Evolutionary conservation across 345 rosid genomes (phyloP).

Genomic region (Mangifera indica): DNA sequence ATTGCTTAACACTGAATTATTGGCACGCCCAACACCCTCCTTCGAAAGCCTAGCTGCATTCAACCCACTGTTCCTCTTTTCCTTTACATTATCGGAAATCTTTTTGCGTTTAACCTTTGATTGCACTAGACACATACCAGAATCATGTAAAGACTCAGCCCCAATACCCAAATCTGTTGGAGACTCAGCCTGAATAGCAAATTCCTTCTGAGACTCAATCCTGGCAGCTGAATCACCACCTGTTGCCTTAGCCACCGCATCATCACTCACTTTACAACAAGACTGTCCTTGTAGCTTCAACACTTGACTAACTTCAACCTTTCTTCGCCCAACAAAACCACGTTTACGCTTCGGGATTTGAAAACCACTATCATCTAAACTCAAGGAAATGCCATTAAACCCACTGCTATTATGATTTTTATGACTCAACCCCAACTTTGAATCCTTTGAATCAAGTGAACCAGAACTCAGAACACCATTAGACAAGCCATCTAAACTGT

Average conservation of each 20-base stretch:
- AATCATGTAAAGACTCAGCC: background rate
- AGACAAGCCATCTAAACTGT: constrained; percentile 47
- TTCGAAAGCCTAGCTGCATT: constrained; percentile 35
- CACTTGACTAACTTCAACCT: constrained; percentile 44
- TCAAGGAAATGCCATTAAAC: constrained; percentile 42
- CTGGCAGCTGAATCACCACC: constrained; percentile 38
- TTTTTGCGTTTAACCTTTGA: constrained; percentile 41
- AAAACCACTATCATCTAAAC: constrained; percentile 47
- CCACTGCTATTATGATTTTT: constrained; percentile 37
- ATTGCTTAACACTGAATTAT: constrained; percentile 32
- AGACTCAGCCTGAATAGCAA: constrained; percentile 1
- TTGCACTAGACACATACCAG: constrained; percentile 29
- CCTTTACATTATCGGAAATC: constrained; percentile 35
- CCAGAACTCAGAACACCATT: constrained; percentile 38
- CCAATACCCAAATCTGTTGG: background rate
- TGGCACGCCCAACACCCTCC: constrained; percentile 38
- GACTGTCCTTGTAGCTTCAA: constrained; percentile 41
- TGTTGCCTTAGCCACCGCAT: constrained; percentile 34
- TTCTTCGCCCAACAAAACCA: constrained; percentile 71
- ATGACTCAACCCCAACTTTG: constrained; percentile 39
- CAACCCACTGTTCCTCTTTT: constrained; percentile 27
- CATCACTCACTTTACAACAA: constrained; percentile 34
- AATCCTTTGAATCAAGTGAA: constrained; percentile 37
- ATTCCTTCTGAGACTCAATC: constrained; percentile 31
- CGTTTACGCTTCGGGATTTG: constrained; percentile 84